Base-by-base conservation (phyloP, 345 rosid species). In the Heritiera fomes region DNA sequence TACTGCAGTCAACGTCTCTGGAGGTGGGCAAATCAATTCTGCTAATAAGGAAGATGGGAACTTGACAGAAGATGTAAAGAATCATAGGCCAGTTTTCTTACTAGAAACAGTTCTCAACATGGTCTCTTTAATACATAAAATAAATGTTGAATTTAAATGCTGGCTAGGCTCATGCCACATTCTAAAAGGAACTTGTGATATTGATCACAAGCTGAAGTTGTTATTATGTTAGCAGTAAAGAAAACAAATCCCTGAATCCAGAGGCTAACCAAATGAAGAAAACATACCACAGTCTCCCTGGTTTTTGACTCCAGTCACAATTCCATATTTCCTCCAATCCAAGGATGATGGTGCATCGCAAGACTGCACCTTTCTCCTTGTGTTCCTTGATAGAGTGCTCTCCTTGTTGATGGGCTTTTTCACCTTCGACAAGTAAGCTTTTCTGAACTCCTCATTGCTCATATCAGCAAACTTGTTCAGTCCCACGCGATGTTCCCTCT, bases 271-370 rank as follows among this genome's bases (percentile, higher is more conserved):
- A 59, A 60, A 60, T 6, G 8, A 30, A 15, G 8, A 32, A 47
- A 73, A 77, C 85, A 64, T 73, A 91, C 94, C 94, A 68, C 91
- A 91, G 10, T 58, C 47, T 28, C 90, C 92, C 78, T 89, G 94
- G 81, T 91, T 82, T 83, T 91, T 91, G 32, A 91, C 79, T 1
- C 72, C 78, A 20, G 91, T 89, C 9, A 91, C 94, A 55, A 80
- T 68, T 23, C 94, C 92, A 38, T 85, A 79, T 13, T 86, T 89
- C 87, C 92, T 86, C 94, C 94, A 91, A 80, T 91, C 92, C 84
- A 91, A 82, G 75, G 87, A 82, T 6, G 89, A 81, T 15, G 94
- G 91, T 2, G 87, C 89, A 0, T 81, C 90, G 10, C 92, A 91
- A 5, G 82, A 20, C 73, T 82, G 75, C 66, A 84, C 55, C 56